Conservation (phyloP, 2,329 filamentous ascomycete species). For the Gnomoniopsis sp. region DNA sequence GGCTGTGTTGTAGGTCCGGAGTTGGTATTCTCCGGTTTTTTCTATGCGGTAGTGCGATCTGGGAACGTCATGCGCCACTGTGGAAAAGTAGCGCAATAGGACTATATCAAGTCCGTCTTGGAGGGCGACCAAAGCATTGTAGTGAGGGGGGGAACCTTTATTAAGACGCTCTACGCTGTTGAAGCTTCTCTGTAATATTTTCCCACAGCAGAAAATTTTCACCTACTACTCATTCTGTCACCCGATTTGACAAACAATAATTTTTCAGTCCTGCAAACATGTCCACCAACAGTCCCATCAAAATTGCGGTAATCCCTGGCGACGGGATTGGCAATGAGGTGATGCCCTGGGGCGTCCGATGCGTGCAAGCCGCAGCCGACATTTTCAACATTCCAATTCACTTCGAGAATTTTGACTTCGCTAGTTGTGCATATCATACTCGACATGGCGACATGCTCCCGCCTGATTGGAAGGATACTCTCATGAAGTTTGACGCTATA, state of each 20-base stretch:
- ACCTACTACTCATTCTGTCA: too few species aligned
- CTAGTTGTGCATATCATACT: constrained; percentile 58
- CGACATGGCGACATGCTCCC: constrained; percentile 41
- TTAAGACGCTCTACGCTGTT: too few species aligned
- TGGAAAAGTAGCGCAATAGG: neutral
- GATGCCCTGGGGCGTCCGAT: constrained; percentile 58
- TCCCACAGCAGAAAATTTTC: too few species aligned
- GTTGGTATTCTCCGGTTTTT: too few species aligned
- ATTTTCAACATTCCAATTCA: constrained; percentile 50
- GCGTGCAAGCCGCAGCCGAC: constrained; percentile 49
- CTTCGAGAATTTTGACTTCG: constrained; percentile 63
- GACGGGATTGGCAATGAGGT: constrained; percentile 71
- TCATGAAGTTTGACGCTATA: constrained; percentile 61
- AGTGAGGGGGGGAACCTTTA: too few species aligned
- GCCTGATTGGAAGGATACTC: constrained; percentile 44
- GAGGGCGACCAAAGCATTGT: too few species aligned
- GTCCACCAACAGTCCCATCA: neutral
- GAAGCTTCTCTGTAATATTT: too few species aligned
- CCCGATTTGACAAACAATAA: neutral
- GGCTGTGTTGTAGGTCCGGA: too few species aligned
- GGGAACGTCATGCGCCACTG: too few species aligned
- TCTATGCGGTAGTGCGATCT: too few species aligned
- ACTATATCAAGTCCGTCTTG: neutral
- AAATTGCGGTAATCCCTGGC: constrained; percentile 63
- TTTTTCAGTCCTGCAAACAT: neutral